phyloP scores from a whole-genome alignment of 208 protist genomes.

The Trypanosoma cruzi region DNA sequence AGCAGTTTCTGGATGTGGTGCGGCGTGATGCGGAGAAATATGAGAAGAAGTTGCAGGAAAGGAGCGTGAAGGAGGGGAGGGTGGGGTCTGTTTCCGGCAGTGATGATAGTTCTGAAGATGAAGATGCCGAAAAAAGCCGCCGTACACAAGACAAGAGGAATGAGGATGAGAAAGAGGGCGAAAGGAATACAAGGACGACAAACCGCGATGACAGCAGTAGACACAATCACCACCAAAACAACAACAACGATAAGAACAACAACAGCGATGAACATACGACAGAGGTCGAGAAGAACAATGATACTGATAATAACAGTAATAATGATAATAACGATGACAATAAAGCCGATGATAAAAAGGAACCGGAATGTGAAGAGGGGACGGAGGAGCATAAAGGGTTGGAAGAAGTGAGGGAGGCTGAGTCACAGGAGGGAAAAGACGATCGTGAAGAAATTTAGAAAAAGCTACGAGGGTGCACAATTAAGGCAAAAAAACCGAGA shows the following conservation, averaged over 20 bases:
- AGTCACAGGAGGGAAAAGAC: not conserved
- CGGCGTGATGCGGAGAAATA: slow-evolving; percentile 73
- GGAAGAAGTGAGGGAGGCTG: not conserved
- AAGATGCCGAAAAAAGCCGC: slow-evolving; percentile 17
- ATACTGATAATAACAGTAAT: too few species aligned
- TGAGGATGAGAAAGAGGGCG: not conserved
- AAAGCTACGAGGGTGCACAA: not conserved
- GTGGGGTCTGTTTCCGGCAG: slow-evolving; percentile 25
- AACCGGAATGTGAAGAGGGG: not conserved
- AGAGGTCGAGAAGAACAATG: too few species aligned
- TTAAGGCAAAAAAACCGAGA: not conserved
- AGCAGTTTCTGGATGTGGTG: slow-evolving; percentile 85
- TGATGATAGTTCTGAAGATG: slow-evolving; percentile 25
- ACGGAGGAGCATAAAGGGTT: slow-evolving; percentile 1
- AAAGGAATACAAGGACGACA: not conserved
- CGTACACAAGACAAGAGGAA: not conserved
- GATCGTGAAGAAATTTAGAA: slow-evolving; percentile 25
- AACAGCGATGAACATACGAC: not conserved
- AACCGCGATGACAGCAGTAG: not conserved
- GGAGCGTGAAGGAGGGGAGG: slow-evolving; percentile 33
- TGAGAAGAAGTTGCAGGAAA: slow-evolving; percentile 59
- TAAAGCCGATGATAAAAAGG: not conserved
- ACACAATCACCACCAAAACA: too few species aligned
- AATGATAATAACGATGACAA: not conserved
- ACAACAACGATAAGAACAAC: not conserved